phyloP scores from a whole-genome alignment of 768 basidiomycete genomes.

The Leccinum broughii region DNA sequence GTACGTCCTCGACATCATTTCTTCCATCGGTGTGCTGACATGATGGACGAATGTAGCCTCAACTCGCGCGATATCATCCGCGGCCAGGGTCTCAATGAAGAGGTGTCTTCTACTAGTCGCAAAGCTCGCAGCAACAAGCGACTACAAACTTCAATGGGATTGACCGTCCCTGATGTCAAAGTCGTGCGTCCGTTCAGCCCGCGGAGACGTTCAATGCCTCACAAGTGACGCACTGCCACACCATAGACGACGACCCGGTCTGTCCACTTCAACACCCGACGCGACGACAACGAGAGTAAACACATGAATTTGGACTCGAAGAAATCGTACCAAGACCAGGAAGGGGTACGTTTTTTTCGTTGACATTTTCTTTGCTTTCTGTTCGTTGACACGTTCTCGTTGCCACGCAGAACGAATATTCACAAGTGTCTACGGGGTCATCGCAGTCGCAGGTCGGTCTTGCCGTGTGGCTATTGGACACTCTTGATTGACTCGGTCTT shows the following conservation, averaged over 20 bases:
- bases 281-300: slow-evolving; percentile 4
- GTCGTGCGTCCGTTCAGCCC: slow-evolving; percentile 9
- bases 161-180: slow-evolving; percentile 17
- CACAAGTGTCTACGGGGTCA: slow-evolving; percentile 18
- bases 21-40: not conserved
- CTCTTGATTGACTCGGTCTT: not conserved
- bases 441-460: slow-evolving; percentile 22
- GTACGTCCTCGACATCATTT: slow-evolving; percentile 12
- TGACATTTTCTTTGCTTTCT: too few relatives aligned
- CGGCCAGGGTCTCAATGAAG: slow-evolving; percentile 28
- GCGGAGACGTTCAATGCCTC: not conserved
- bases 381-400: slow-evolving; percentile 3
- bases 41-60: slow-evolving; percentile 19
- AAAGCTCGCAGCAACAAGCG: not conserved
- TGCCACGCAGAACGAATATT: slow-evolving; percentile 13
- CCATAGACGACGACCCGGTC: slow-evolving; percentile 20
- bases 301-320: slow-evolving; percentile 14
- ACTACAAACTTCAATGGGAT: slow-evolving; percentile 10
- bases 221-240: not conserved
- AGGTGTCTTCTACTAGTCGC: slow-evolving; percentile 17
- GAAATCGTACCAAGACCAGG: slow-evolving; percentile 17
- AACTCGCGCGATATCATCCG: slow-evolving; percentile 20
- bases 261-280: slow-evolving; percentile 10
- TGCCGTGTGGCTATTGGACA: not conserved
- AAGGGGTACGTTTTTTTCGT: slow-evolving; percentile 6